Evolutionary conservation across 139 green algal species (phyloP).

Genomic region (Chlorella sp.): DNA sequence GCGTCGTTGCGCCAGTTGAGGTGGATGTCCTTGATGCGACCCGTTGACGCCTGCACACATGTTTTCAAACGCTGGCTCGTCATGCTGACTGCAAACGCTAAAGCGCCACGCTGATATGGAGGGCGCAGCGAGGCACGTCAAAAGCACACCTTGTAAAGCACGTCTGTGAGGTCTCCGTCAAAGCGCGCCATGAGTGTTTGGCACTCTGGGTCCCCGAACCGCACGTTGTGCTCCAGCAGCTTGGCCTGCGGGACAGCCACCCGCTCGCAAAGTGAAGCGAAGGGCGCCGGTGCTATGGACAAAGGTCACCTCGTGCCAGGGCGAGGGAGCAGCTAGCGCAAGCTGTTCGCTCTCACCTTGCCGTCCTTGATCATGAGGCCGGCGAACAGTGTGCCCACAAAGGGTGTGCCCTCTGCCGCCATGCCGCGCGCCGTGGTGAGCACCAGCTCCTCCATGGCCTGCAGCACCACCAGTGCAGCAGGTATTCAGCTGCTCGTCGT

Average conservation of each 20-base stretch:
- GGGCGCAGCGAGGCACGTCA: no score
- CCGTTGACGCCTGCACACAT: constrained; percentile 8
- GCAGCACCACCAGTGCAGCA: no score
- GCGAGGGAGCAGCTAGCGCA: no score
- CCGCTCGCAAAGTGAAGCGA: no score
- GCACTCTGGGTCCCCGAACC: constrained; percentile 98
- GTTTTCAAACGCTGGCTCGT: no score
- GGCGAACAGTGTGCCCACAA: constrained; percentile 90
- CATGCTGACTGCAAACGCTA: no score
- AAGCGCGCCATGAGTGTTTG: constrained; percentile 90
- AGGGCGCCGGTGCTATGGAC: no score
- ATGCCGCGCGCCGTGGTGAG: constrained; percentile 83
- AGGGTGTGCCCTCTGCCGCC: constrained; percentile 76
- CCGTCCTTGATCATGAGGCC: constrained; percentile 94
- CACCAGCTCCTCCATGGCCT: constrained; percentile 85
- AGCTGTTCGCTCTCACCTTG: no score
- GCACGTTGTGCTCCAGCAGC: constrained; percentile 96
- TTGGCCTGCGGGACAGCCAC: constrained; percentile 46
- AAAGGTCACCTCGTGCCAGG: no score
- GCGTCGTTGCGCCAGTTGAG: constrained; percentile 58
- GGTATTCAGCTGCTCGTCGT: no score
- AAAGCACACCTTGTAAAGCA: constrained; percentile 48
- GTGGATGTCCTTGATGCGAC: constrained; percentile 31
- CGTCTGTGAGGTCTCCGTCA: constrained; percentile 77
- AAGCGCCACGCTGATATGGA: no score